Evolutionary conservation across 768 basidiomycete genomes (phyloP).

Genomic region (Phylloporus arenicola): DNA sequence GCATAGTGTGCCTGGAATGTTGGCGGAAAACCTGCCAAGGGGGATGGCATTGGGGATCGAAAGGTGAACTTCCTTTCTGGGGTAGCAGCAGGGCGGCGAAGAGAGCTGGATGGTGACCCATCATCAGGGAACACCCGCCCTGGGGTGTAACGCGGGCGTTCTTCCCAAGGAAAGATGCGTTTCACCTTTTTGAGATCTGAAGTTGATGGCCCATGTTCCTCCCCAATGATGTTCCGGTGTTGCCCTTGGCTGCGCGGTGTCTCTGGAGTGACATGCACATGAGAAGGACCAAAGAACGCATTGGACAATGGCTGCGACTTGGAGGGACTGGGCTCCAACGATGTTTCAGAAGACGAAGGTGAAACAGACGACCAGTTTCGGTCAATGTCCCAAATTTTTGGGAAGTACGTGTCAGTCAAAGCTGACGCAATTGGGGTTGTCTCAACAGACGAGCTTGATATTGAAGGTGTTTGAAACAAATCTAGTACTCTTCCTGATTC

Average conservation of each 20-base stretch:
- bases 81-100: constrained; percentile 29
- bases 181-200: constrained; percentile 74
- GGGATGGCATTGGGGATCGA: constrained; percentile 31
- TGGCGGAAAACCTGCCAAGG: constrained; percentile 44
- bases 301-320: constrained; percentile 17
- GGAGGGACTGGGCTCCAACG: constrained; percentile 12
- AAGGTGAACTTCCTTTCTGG: constrained; percentile 17
- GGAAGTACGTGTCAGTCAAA: constrained; percentile 72
- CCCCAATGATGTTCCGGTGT: constrained; percentile 57
- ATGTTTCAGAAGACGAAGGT: constrained; percentile 23
- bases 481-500: constrained; percentile 36
- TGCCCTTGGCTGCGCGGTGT: constrained; percentile 65
- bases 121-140: constrained; percentile 69
- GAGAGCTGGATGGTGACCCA: constrained; percentile 44
- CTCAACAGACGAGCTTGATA: constrained; percentile 79
- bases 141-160: constrained; percentile 59
- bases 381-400: constrained; percentile 81
- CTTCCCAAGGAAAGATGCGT: constrained; percentile 94
- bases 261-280: constrained; percentile 59
- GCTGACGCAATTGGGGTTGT: constrained; percentile 69
- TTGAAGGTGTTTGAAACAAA: constrained; percentile 55
- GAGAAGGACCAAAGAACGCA: constrained; percentile 58
- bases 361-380: constrained; percentile 33
- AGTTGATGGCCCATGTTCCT: constrained; percentile 40
- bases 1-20: constrained; percentile 69